Evolutionary conservation across 129 eudicot genomes (phyloP), one percentile per base, ranked within the genome.

Genomic region (Sambucus nigra): DNA sequence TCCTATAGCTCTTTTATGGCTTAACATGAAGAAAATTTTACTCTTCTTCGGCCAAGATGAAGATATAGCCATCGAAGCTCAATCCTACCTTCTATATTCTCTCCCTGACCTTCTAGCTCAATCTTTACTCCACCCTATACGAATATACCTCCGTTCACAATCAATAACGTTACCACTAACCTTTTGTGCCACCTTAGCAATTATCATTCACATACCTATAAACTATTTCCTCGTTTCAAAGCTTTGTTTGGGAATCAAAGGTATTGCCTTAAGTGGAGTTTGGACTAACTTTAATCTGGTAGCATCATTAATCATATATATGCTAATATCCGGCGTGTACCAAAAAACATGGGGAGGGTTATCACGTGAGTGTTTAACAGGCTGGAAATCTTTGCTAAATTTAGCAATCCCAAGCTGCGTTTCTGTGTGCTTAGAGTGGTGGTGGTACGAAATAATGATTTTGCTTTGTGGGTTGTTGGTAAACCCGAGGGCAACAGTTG

Each of bases 391-490:
- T 5, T 73, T 87, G 2, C 19, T 87, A 9, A 73, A 64, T 25
- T 58, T 87, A 29, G 93, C 93, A 12, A 41, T 87, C 18, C 96
- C 96, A 0, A 82, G 93, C 74, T 87, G 96, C 73, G 60, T 87
- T 54, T 87, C 96, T 2, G 96, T 87, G 17, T 87, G 96, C 53
- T 72, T 87, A 17, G 93, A 87, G 55, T 86, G 95, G 95, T 86
- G 95, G 95, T 86, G 95, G 95, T 86, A 86, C 50, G 95, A 86
- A 44, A 81, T 87, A 20, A 87, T 87, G 96, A 76, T 87, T 14
- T 50, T 87, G 54, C 65, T 87, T 1, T 87, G 96, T 52, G 96
- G 96, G 23, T 17, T 82, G 13, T 54, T 87, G 0, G 17, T 64
- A 2, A 76, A 82, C 54, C 93, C 96, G 1, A 79, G 57, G 46